Conservation (phyloP, 768 basidiomycete species). For the Tylopilus sp. region DNA sequence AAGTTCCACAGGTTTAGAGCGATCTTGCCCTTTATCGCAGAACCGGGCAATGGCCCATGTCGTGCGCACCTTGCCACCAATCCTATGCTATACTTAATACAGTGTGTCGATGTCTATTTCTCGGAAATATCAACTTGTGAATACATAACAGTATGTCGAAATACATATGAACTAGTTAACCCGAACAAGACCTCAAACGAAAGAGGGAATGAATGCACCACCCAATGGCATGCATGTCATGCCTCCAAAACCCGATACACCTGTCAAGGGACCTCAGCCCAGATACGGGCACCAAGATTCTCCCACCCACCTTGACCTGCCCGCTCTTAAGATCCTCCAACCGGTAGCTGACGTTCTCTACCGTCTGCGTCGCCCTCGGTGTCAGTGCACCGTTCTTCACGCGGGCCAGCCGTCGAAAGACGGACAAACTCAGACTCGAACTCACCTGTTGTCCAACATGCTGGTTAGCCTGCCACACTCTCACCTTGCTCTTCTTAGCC, state of each 20-base stretch:
- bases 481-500: constrained; percentile 80
- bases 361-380: constrained; percentile 43
- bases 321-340: constrained; percentile 90
- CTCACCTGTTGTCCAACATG: constrained; percentile 79
- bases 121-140: neutral
- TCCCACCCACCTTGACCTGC: constrained; percentile 56
- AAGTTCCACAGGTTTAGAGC: neutral
- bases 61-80: neutral
- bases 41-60: neutral
- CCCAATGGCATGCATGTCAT: constrained; percentile 20
- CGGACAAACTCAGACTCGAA: constrained; percentile 26
- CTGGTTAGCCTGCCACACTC: constrained; percentile 83
- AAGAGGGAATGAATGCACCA: neutral
- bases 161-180: neutral
- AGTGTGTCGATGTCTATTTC: neutral
- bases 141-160: neutral
- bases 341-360: constrained; percentile 82
- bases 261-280: constrained; percentile 24
- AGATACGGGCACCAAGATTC: neutral
- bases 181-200: neutral
- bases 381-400: constrained; percentile 32
- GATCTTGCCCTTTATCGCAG: neutral
- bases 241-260: constrained; percentile 40
- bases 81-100: neutral
- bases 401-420: constrained; percentile 26